Base-by-base conservation (phyloP, 345 rosid species). In the Bruguiera gymnorhiza region DNA sequence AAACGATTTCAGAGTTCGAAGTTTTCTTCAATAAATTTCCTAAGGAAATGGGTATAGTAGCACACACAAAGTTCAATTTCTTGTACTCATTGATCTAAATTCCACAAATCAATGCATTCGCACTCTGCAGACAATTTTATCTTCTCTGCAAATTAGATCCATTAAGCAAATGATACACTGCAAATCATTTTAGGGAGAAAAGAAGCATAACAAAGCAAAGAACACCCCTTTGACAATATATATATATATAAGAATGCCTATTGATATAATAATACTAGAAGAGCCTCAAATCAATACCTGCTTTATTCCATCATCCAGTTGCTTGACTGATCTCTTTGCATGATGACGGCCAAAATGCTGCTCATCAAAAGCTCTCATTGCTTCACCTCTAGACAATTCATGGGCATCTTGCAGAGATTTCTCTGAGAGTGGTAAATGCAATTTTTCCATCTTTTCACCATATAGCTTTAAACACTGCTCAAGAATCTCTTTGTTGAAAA, bases 301-400 rank as follows among this genome's bases (percentile, higher is more conserved):
- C 63, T 83, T 80, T 72, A 88, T 87, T 78, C 82, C 90, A 80
- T 88, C 97, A 79, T 84, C 87, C 68, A 96, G 86, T 78, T 90
- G 91, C 85, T 72, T 65, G 37, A 80, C 87, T 48, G 98, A 92
- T 76, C 66, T 90, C 86, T 90, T 85, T 2, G 97, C 99, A 79
- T 96, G 99, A 60, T 83, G 92, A 76, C 84, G 94, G 29, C 99
- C 99, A 76, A 96, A 92, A 86, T 96, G 99, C 63, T 92, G 95
- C 31, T 83, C 90, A 76, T 92, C 90, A 75, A 96, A 96, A 76
- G 82, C 78, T 65, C 83, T 86, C 80, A 87, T 71, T 67, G 89
- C 88, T 79, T 79, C 83, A 36, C 50, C 82, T 82, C 77, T 91
- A 37, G 87, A 81, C 62, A 68, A 82, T 73, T 83, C 91, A 70